phyloP scores from a whole-genome alignment of 768 basidiomycete genomes.

The Lactifluus volemus region DNA sequence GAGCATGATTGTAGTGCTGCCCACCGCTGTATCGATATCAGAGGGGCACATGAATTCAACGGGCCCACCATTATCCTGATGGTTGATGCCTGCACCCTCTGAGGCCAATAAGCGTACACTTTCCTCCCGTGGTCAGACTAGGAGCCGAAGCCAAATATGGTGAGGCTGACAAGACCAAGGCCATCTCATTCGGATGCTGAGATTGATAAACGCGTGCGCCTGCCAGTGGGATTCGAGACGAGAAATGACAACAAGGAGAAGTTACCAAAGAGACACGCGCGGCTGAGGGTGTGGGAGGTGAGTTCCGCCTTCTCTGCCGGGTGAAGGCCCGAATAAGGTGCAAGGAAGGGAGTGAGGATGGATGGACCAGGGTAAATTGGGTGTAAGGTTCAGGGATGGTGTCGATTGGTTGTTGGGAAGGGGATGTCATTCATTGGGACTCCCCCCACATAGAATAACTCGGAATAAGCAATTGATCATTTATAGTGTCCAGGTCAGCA shows the following conservation, averaged over 20 bases:
- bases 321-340: conserved; percentile 56
- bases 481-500: neutral
- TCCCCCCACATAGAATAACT: neutral
- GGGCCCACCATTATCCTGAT: conserved; percentile 54
- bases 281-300: conserved; percentile 62
- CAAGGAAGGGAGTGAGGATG: conserved; percentile 54
- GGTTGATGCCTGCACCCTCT: conserved; percentile 61
- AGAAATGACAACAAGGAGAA: conserved; percentile 63
- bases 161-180: conserved; percentile 64
- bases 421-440: conserved; percentile 26
- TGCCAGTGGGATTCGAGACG: conserved; percentile 45
- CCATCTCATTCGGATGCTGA: conserved; percentile 82
- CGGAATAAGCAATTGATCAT: neutral
- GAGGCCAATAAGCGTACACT: conserved; percentile 71
- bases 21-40: conserved; percentile 63
- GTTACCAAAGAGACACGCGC: conserved; percentile 75
- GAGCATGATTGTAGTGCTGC: conserved; percentile 89
- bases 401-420: conserved; percentile 36
- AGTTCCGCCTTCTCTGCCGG: conserved; percentile 61
- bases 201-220: conserved; percentile 58
- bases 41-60: conserved; percentile 18
- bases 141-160: conserved; percentile 75
- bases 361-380: conserved; percentile 66
- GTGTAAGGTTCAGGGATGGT: conserved; percentile 66
- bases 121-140: conserved; percentile 81